Conservation (phyloP, 192 early-diverging fungal species). For the Spizellomyces punctatus region DNA sequence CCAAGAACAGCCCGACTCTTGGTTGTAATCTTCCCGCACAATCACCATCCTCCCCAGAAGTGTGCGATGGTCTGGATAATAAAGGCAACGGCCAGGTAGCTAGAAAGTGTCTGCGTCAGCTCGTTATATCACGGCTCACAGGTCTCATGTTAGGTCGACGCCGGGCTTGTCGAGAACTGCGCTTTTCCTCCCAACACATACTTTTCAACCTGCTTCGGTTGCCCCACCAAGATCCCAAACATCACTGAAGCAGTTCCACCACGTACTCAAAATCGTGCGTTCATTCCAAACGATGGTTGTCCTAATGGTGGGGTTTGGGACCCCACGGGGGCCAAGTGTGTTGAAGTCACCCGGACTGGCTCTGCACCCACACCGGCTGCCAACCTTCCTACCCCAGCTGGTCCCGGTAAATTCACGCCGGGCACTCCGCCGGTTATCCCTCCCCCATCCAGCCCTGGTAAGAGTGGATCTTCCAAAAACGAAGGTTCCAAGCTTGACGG, state of each 20-base stretch:
- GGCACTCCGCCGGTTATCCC: conserved; percentile 29
- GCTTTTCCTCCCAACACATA: conserved; percentile 19
- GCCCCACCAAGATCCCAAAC: conserved; percentile 31
- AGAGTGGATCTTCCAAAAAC: background rate
- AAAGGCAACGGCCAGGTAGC: conserved; percentile 27
- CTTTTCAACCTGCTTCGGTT: conserved; percentile 43
- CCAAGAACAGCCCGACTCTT: conserved; percentile 15
- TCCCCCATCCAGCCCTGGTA: background rate
- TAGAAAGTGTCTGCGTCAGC: conserved; percentile 9
- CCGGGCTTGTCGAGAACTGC: conserved; percentile 15
- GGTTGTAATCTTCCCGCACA: conserved; percentile 24
- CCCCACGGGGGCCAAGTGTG: conserved; percentile 23
- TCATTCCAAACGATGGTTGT: conserved; percentile 30
- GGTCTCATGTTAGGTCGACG: conserved; percentile 3
- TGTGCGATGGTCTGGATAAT: conserved; percentile 48
- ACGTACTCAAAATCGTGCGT: background rate
- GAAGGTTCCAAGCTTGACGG: background rate
- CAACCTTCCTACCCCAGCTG: conserved; percentile 26
- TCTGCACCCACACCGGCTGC: conserved; percentile 25
- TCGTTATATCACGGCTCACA: background rate
- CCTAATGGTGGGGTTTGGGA: conserved; percentile 30
- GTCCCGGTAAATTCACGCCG: conserved; percentile 13
- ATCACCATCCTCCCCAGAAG: conserved; percentile 27
- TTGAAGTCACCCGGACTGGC: conserved; percentile 10
- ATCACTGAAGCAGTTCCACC: conserved; percentile 21